Base-by-base conservation (phyloP, 2,329 filamentous ascomycete species). In the Penicillium sp. region DNA sequence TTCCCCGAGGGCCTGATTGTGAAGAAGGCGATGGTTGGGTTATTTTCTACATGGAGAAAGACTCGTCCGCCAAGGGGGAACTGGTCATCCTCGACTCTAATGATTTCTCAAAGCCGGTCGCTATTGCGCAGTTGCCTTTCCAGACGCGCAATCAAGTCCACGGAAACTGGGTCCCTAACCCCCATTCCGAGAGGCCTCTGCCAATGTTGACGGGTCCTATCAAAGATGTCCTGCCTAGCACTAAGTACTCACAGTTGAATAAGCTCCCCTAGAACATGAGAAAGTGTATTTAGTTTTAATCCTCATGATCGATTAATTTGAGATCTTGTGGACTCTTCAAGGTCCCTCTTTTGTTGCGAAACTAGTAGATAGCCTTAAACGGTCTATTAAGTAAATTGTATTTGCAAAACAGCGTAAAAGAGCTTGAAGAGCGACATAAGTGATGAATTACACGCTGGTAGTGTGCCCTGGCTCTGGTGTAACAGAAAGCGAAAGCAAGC, bases 71-170 rank as follows among this genome's bases (percentile, higher is more conserved):
- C 30, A 15, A 17, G n/a, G 13, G 13, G 13, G 30, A 33, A 15
- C 10, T 33, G n/a, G 30, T 17, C 3, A 15, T 33, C 13, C 30
- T 33, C 3, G 30, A 33, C 49, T 75, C 76, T 4, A 59, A 50
- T 51, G 61, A 74, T 12, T 63, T 78, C 15, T 61, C 59, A 3
- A 68, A 69, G 12, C 73, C 75, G 5, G 41, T 75, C 0, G 75
- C 75, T 2, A 63, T 74, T 4, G 61, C 75, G 1, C 67, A 76
- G 57, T 44, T 78, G 44, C 76, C 75, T 5, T 64, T 74, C 7
- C 64, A 60, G 5, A 53, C 66, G 1, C 64, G 65, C 24, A 51
- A 55, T 0, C 65, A 68, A 50, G 54, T 71, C 1, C 68, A 72
- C 44, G 69, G 67, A 0, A 72, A 71, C 33, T 70, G 68, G 67